Conservation (phyloP, 352 stramenopile species). For the Phytopythium vexans region DNA sequence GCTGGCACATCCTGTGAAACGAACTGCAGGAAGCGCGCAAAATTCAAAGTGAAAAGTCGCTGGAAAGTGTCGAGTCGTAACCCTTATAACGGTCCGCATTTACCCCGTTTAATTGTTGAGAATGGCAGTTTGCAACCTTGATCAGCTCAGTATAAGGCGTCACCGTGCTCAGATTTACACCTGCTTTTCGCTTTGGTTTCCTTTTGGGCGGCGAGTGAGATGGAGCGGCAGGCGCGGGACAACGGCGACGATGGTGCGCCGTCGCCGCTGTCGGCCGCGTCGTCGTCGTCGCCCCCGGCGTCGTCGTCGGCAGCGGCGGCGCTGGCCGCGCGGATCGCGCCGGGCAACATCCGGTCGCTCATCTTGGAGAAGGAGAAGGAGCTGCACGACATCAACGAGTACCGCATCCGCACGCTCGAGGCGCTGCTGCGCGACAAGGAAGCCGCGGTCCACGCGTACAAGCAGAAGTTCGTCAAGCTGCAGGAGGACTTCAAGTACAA, state of each 20-base stretch:
- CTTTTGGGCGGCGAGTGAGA: too few species aligned
- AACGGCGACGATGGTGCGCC: neutral
- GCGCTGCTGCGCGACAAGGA: constrained; percentile 77
- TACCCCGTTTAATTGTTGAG: too few species aligned
- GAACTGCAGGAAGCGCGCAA: too few species aligned
- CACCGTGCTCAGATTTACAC: too few species aligned
- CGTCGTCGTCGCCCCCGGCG: neutral
- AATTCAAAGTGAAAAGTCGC: too few species aligned
- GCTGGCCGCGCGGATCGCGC: constrained; percentile 27
- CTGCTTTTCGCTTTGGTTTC: too few species aligned
- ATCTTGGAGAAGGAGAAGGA: constrained; percentile 91
- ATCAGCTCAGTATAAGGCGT: too few species aligned
- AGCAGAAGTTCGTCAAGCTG: constrained; percentile 80
- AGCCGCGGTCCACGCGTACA: constrained; percentile 35
- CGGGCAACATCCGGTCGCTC: constrained; percentile 77
- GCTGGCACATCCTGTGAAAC: constrained; percentile 27
- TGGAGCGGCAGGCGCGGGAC: too few species aligned
- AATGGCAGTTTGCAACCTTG: too few species aligned
- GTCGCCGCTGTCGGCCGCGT: neutral
- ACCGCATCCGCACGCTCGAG: constrained; percentile 80
- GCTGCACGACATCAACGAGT: constrained; percentile 92
- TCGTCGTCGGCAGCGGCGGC: constrained; percentile 4
- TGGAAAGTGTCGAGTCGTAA: too few species aligned
- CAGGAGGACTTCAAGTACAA: constrained; percentile 94
- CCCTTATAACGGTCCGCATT: too few species aligned